Evolutionary conservation across 2,329 filamentous ascomycete species (phyloP), one percentile per base, ranked within the genome.

Genomic region (Botrytis elliptica): DNA sequence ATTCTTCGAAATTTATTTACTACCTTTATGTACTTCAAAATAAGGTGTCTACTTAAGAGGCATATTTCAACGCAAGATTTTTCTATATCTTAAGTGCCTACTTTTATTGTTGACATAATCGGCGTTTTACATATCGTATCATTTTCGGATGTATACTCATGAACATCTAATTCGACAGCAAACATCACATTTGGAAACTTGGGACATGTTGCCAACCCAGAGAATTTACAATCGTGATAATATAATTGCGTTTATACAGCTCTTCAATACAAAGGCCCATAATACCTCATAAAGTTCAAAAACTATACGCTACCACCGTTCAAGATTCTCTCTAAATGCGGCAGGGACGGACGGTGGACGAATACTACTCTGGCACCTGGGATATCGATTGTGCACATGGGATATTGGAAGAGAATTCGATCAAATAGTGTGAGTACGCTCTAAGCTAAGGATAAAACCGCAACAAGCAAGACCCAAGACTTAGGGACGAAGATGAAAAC

Each of bases 41-140:
- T 1, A 6, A 52, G 6, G 4, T 16, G 40, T 42, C 40, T 12
- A n/a, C 10, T 52, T 52, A 14, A 6, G 4, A 52, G 25, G 25
- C 9, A 5, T 14, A n/a, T 52, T 5, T 5, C 1, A 52, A 14
- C 12, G 25, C 9, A 49, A 52, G 49, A 6, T 52, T 6, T 10
- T 8, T n/a, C 14, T n/a, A 1, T 25, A 52, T n/a, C 12, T n/a
- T 1, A 1, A 0, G 40, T 42, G 14, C 14, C 22, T 6, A 25
- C 22, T n/a, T 22, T 52, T 6, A 2, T 14, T 52, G 49, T 52
- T 52, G 25, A 52, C 6, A 52, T 14, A 52, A 52, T 52, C 3
- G 25, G 1, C 49, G 22, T 25, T n/a, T 52, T 6, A 14, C 1
- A n/a, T n/a, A 12, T 52, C 10, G 49, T 25, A n/a, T n/a, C 25